phyloP scores from a whole-genome alignment of 225 moss, liverwort and hornwort genomes.

The Lunularia cruciata region DNA sequence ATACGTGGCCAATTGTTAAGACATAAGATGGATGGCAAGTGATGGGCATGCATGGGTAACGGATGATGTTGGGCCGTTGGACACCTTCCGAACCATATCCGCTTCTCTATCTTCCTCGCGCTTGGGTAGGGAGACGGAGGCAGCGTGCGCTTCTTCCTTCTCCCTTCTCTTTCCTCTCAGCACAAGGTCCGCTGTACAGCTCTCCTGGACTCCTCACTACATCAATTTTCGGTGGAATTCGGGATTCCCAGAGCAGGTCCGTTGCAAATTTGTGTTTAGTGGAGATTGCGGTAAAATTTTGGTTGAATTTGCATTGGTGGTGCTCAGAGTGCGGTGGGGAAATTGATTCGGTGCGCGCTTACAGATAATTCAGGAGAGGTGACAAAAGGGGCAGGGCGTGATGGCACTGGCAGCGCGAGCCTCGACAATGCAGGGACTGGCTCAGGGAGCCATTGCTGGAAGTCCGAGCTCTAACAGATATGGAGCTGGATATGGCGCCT shows the following conservation, averaged over 20 bases:
- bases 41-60: no score
- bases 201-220: neutral
- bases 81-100: constrained; percentile 15
- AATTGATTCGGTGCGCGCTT: neutral
- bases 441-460: neutral
- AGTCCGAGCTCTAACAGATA: neutral
- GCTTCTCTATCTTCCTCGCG: neutral
- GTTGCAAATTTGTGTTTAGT: neutral
- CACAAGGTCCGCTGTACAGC: neutral
- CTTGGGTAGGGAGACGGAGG: no score
- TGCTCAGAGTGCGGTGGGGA: neutral
- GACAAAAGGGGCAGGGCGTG: neutral
- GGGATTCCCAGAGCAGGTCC: neutral
- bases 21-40: neutral
- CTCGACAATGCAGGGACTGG: neutral
- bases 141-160: neutral
- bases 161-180: no score
- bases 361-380: neutral
- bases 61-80: constrained; percentile 14
- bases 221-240: neutral
- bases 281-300: neutral
- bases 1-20: no score
- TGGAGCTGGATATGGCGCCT: constrained; percentile 10
- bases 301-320: neutral
- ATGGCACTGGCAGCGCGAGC: constrained; percentile 18